Evolutionary conservation across 129 eudicot species (phyloP).

Genomic region (Artemisia annua): DNA sequence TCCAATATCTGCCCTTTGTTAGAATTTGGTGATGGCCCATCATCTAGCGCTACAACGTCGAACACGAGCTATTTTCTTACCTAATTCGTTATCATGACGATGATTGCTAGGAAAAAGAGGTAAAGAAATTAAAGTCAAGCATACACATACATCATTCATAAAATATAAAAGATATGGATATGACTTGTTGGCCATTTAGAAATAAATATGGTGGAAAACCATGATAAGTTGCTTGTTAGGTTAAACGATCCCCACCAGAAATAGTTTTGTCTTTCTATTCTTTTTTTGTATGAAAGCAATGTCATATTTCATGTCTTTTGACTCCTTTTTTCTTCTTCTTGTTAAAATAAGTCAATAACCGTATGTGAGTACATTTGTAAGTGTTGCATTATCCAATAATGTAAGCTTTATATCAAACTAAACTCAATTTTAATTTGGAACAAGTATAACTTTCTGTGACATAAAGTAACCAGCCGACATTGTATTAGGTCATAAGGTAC

Average conservation of each 20-base stretch:
- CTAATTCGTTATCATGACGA: background rate
- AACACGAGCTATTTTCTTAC: background rate
- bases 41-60: background rate
- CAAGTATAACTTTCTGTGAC: too few relatives aligned
- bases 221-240: constrained; percentile 29
- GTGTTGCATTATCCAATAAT: background rate
- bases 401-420: background rate
- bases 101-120: background rate
- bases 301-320: constrained; percentile 25
- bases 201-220: constrained; percentile 28
- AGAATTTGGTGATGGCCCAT: background rate
- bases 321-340: constrained; percentile 3
- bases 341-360: background rate
- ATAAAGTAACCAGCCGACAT: too few relatives aligned
- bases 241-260: constrained; percentile 35
- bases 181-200: constrained; percentile 32
- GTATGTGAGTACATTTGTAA: background rate
- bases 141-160: constrained; percentile 5
- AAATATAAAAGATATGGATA: background rate
- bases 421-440: too few relatives aligned
- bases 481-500: too few relatives aligned
- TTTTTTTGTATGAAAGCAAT: constrained; percentile 23
- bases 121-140: constrained; percentile 23
- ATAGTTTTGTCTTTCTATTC: constrained; percentile 1
- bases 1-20: too few relatives aligned